Evolutionary conservation across 2,329 filamentous ascomycete genomes (phyloP).

Genomic region (Fusarium fracticaudum): DNA sequence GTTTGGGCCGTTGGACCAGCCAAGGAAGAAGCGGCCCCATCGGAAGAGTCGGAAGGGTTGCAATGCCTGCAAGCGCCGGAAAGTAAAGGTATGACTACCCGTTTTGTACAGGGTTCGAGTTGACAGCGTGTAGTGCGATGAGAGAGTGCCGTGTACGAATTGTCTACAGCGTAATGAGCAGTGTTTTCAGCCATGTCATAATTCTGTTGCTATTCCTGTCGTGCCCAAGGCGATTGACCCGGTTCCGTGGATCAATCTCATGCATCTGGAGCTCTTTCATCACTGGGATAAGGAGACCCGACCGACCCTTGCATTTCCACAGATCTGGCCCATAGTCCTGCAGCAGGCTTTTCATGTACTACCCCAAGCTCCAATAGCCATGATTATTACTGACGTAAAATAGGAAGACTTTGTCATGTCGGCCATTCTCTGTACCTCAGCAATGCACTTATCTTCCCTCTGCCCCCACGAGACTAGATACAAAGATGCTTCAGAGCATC

Average conservation of each 20-base stretch:
- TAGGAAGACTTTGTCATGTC: neutral
- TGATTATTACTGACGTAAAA: accelerated
- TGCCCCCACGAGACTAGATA: neutral
- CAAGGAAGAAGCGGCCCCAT: neutral
- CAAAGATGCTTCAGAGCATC: neutral
- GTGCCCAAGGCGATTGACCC: neutral
- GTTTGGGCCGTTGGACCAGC: neutral
- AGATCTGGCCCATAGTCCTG: neutral
- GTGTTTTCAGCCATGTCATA: neutral
- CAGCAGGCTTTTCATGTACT: neutral
- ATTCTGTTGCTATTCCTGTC: neutral
- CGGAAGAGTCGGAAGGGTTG: neutral
- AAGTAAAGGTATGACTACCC: neutral
- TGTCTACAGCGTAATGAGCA: neutral
- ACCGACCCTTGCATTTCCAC: neutral
- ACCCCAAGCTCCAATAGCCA: accelerated
- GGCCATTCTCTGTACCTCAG: neutral
- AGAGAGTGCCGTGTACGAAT: neutral
- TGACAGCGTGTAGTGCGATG: neutral
- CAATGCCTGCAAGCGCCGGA: neutral
- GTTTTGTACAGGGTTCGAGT: no score
- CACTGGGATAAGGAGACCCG: neutral
- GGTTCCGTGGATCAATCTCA: neutral
- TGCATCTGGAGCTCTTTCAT: neutral
- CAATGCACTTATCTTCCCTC: neutral